Conservation (phyloP, 768 basidiomycete genomes). For the Naganishia randhawae region DNA sequence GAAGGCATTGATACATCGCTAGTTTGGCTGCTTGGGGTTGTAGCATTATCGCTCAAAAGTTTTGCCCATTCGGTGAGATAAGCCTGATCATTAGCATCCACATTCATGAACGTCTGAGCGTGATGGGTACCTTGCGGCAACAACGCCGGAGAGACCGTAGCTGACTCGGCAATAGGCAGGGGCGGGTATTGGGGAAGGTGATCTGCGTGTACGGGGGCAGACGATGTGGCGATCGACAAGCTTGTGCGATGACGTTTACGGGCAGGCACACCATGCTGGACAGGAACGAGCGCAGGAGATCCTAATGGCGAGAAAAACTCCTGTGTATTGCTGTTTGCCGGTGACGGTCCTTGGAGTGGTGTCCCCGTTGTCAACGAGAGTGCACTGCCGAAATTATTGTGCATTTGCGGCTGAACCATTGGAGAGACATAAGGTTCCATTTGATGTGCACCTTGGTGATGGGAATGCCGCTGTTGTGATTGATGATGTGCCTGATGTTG, state of each 20-base stretch:
- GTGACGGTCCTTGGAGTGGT: conserved; percentile 57
- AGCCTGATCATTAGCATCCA: conserved; percentile 13
- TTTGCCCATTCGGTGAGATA: conserved; percentile 24
- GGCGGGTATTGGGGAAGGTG: conserved; percentile 1
- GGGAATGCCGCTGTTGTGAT: conserved; percentile 42
- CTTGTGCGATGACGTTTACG: conserved; percentile 7
- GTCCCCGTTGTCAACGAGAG: conserved; percentile 45
- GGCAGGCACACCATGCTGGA: conserved; percentile 40
- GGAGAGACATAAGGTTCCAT: conserved; percentile 58
- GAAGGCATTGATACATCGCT: conserved; percentile 25
- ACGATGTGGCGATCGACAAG: conserved; percentile 16
- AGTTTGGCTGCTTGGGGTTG: conserved; percentile 21
- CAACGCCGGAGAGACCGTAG: conserved; percentile 46
- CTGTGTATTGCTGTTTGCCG: conserved; percentile 32
- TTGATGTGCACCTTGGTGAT: conserved; percentile 53
- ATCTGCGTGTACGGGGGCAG: not conserved
- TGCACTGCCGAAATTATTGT: conserved; percentile 45
- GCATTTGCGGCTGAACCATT: conserved; percentile 53
- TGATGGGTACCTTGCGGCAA: conserved; percentile 35
- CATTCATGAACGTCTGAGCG: conserved; percentile 11
- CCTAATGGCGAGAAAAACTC: conserved; percentile 52
- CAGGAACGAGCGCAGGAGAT: conserved; percentile 51
- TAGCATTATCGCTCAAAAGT: conserved; percentile 18
- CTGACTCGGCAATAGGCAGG: conserved; percentile 35
- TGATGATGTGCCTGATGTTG: conserved; percentile 37